These are phyloP conservation scores for Colletotrichum sp. DNA, from an alignment of 2,329 filamentous ascomycete species.

Conservation along the genomic window DNA sequence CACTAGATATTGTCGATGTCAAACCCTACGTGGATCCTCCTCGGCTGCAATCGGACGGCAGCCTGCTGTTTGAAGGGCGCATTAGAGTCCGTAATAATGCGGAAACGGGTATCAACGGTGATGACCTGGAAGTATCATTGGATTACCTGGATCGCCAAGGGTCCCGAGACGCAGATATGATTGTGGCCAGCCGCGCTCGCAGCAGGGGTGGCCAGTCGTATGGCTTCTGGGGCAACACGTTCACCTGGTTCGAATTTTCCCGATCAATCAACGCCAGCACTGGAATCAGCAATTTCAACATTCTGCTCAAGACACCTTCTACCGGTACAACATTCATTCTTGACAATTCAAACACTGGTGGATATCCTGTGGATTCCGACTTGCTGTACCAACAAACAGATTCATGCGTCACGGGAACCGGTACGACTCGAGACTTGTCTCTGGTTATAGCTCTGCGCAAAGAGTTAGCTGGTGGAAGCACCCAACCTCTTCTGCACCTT, in stretches of 20 bases:
- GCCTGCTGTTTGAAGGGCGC: slow-evolving; percentile 11
- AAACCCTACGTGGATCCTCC: slow-evolving; percentile 31
- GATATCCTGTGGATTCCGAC: slow-evolving; percentile 30
- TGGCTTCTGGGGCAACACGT: slow-evolving; percentile 28
- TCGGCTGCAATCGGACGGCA: slow-evolving; percentile 25
- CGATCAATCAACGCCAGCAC: slow-evolving; percentile 23
- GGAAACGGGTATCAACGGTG: neutral
- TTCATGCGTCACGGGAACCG: slow-evolving; percentile 25
- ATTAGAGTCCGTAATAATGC: neutral
- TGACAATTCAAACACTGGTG: slow-evolving; percentile 26
- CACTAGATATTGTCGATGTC: slow-evolving; percentile 31
- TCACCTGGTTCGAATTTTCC: slow-evolving; percentile 33
- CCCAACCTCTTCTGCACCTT: neutral
- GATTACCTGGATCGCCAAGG: neutral
- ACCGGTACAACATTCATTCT: slow-evolving; percentile 24
- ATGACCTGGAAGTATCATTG: neutral
- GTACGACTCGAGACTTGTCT: neutral
- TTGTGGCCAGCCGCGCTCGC: neutral
- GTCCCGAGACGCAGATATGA: neutral
- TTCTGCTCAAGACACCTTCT: slow-evolving; percentile 27
- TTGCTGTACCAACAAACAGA: slow-evolving; percentile 26
- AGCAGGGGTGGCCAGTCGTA: slow-evolving; percentile 21
- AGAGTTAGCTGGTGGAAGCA: neutral
- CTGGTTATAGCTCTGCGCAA: neutral
- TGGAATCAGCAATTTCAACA: slow-evolving; percentile 33